Evolutionary conservation across 139 green algal genomes (phyloP), one percentile per base, ranked within the genome.

Genomic region (Yamagishiella unicocca): DNA sequence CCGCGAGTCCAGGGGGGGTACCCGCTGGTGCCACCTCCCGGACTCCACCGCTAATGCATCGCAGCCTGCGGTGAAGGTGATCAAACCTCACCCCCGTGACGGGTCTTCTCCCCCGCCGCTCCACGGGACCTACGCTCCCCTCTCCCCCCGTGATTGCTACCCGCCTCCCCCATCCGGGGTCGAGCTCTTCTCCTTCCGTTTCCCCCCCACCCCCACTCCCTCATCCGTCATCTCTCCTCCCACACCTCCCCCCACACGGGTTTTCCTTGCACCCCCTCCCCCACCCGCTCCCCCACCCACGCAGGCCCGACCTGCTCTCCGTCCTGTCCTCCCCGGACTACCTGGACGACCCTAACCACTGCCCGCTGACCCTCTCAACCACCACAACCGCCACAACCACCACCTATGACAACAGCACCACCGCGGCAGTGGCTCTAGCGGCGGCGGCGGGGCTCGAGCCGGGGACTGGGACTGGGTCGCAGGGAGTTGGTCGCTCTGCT

Each of bases 331-430:
- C 53, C 25, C 38, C 55, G 25, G 38, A 21, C 38, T 84, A 84
- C 77, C 77, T 84, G 9, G 37, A 84, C 55, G 37, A 84, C 77
- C 55, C 77, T 0, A 7, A 55, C 38, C 40, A 58, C 38, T 84
- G 77, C 55, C 77, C 77, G 9, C 42, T 58, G 12, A 53, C 33
- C 4, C 38, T 78, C 4, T 46, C 70, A 78, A 38, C 70, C 70
- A 37, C 4, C 38, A 78, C n/a, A n/a, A n/a, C 38, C 62, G 3
- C 40, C 24, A 53, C 70, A 35, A 24, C 38, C 25, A 35, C 17
- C 40, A 58, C 14, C 50, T 17, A 17, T 17, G 17, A 25, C 14
- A 58, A 12, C 50, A 25, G 50, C 50, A 58, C 14, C n/a, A n/a
- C n/a, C n/a, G n/a, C n/a, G n/a, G n/a, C n/a, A n/a, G n/a, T n/a